These are phyloP conservation scores for Moesziomyces aphidis DNA, from an alignment of 1,284 basidiomycete species.

Conservation along the genomic window DNA sequence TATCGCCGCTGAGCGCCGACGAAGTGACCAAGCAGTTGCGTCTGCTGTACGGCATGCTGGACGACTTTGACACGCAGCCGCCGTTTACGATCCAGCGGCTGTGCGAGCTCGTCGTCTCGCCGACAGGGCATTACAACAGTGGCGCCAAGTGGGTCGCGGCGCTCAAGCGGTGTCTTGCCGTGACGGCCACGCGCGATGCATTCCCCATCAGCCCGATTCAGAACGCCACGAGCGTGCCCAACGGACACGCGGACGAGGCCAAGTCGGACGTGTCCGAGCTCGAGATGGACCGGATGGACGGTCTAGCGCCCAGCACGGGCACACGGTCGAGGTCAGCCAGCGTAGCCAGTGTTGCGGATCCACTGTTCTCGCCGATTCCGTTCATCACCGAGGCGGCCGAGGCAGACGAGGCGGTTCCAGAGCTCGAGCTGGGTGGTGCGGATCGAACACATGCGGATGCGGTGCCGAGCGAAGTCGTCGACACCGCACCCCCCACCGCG, in stretches of 20 bases:
- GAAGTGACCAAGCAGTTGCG: neutral
- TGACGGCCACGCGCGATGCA: conserved; percentile 50
- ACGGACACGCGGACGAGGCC: conserved; percentile 6
- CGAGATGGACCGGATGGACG: conserved; percentile 40
- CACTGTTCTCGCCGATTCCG: conserved; percentile 44
- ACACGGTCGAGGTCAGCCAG: conserved; percentile 15
- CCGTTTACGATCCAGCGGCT: conserved; percentile 59
- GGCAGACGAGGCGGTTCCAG: conserved; percentile 16
- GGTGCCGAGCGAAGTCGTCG: conserved; percentile 18
- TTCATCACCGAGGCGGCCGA: conserved; percentile 11
- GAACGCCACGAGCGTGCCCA: neutral
- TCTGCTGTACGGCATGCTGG: conserved; percentile 31
- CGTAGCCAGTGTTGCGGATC: conserved; percentile 8
- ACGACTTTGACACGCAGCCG: conserved; percentile 53
- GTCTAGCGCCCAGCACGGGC: conserved; percentile 8
- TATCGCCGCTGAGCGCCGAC: conserved; percentile 2
- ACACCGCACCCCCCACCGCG: neutral
- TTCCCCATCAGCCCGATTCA: conserved; percentile 44
- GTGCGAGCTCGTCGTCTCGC: conserved; percentile 36
- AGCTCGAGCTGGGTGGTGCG: conserved; percentile 34
- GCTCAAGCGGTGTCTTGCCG: conserved; percentile 33
- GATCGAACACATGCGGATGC: conserved; percentile 16
- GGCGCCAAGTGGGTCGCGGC: conserved; percentile 39
- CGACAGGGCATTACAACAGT: conserved; percentile 26
- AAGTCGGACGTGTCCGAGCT: conserved; percentile 15